phyloP scores from a whole-genome alignment of 176 grass and related monocot genomes.

The Bromus sterilis region DNA sequence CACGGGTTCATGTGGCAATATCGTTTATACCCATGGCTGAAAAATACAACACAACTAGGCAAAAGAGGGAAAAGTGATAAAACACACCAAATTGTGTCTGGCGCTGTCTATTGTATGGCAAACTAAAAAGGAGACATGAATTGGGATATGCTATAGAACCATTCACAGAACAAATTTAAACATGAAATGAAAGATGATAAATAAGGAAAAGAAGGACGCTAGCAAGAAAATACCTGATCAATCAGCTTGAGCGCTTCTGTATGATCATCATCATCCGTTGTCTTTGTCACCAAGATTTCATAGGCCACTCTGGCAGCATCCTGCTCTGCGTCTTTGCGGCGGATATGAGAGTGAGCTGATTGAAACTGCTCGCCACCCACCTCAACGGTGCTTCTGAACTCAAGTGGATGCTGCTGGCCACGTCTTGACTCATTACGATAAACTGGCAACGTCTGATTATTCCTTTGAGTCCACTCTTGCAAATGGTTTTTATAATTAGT shows the following conservation, averaged over 20 bases:
- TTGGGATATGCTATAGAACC: neutral
- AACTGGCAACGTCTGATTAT: conserved; percentile 8
- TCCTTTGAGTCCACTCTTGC: conserved; percentile 21
- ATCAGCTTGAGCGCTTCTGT: conserved; percentile 14
- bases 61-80: neutral
- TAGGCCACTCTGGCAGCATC: conserved; percentile 43
- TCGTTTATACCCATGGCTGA: neutral
- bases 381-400: conserved; percentile 38
- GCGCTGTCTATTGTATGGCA: neutral
- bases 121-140: neutral
- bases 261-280: neutral
- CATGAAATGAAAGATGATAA: conserved; percentile 12
- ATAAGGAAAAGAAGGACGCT: neutral
- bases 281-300: conserved; percentile 21
- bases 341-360: conserved; percentile 23
- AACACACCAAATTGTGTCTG: neutral
- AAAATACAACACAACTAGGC: neutral
- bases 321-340: conserved; percentile 55
- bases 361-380: conserved; percentile 34
- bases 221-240: conserved; percentile 32
- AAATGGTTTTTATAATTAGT: conserved; percentile 37
- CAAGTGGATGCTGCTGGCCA: conserved; percentile 18
- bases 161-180: neutral
- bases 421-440: conserved; percentile 32
- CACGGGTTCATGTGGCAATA: neutral